phyloP scores from a whole-genome alignment of 257 asterid genomes.

The Solanum tarijense region DNA sequence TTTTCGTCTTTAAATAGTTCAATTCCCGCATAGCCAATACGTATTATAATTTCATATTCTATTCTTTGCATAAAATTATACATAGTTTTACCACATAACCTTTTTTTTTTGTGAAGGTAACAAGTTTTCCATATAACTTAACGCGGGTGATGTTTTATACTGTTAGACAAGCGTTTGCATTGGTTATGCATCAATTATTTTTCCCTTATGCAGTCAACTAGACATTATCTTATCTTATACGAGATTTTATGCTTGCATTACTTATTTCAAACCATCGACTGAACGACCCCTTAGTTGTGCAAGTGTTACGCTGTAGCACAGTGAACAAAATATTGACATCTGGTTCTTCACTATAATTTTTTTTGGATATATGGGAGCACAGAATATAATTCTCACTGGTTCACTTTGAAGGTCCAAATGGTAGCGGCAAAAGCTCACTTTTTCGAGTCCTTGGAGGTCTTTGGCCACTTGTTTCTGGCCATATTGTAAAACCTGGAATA shows the following conservation, averaged over 20 bases:
- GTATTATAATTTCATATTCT: neutral
- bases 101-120: neutral
- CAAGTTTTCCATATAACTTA: neutral
- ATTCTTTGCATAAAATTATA: neutral
- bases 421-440: conserved; percentile 99
- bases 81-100: neutral
- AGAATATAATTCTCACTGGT: neutral
- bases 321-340: neutral
- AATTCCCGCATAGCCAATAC: neutral
- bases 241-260: neutral
- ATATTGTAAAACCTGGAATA: conserved; percentile 91
- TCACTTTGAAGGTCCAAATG: conserved; percentile 81
- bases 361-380: neutral
- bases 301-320: neutral
- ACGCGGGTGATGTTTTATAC: neutral
- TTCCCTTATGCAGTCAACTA: neutral
- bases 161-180: neutral
- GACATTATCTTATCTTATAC: neutral
- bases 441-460: conserved; percentile 98
- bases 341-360: neutral
- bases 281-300: neutral
- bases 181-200: neutral
- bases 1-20: neutral
- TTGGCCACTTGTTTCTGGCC: conserved; percentile 97
- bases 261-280: neutral